Evolutionary conservation across 768 basidiomycete genomes (phyloP).

Genomic region (Leucocoprinus sp.): DNA sequence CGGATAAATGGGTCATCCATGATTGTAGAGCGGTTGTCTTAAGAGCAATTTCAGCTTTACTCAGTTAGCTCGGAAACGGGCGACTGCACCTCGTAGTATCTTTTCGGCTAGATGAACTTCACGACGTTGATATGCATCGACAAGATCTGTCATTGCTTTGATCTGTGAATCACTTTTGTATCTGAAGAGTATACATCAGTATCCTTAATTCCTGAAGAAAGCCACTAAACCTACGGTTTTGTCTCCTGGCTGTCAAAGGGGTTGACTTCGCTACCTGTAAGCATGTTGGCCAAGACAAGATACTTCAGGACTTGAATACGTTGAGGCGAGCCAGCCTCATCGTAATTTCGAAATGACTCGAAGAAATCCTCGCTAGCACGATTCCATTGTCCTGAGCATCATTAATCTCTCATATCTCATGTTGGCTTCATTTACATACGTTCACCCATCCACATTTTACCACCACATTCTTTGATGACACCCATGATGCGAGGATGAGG

Average conservation of each 20-base stretch:
- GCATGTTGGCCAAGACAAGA: constrained; percentile 94
- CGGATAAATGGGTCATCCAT: constrained; percentile 95
- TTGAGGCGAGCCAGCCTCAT: constrained; percentile 95
- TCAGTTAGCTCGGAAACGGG: background rate
- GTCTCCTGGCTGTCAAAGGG: constrained; percentile 99
- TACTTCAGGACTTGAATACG: constrained; percentile 98
- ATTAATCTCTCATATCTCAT: background rate
- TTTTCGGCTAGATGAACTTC: constrained; percentile 98
- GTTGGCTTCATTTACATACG: constrained; percentile 33
- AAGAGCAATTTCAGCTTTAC: background rate
- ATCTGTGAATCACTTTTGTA: constrained; percentile 97
- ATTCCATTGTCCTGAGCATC: constrained; percentile 80
- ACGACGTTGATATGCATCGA: constrained; percentile 91
- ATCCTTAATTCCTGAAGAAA: background rate
- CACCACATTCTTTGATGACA: constrained; percentile 97
- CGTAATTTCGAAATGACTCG: constrained; percentile 97
- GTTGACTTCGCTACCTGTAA: constrained; percentile 97
- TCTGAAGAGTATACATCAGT: constrained; percentile 27
- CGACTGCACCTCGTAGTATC: constrained; percentile 71
- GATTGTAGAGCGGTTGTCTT: constrained; percentile 91
- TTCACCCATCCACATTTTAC: constrained; percentile 99
- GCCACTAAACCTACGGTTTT: constrained; percentile 67
- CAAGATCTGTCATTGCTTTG: constrained; percentile 95
- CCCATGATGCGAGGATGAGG: constrained; percentile 99
- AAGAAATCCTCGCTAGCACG: constrained; percentile 97